Base-by-base conservation (phyloP, 441 rosid genomes). In the Theobroma grandiflorum region DNA sequence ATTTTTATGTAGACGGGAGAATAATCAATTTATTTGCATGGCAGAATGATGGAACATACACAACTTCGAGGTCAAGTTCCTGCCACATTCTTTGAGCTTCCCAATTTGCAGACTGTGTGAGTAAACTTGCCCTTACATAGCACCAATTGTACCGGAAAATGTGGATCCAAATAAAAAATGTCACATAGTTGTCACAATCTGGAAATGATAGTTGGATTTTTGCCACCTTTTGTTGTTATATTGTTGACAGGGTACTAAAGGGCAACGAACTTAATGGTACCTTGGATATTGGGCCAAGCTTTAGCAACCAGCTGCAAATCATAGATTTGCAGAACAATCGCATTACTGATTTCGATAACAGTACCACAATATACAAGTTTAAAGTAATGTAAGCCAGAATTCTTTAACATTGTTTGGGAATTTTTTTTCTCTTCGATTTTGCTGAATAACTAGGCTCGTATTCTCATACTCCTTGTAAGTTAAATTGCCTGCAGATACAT, bases 41-140 rank as follows among this genome's bases (percentile, higher is more conserved):
- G 80, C 95, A 97, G 99, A 83, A 73, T 76, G 78, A 82, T 95
- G 95, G 93, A 97, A 78, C 12, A 0, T 20, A 86, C 89, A 18
- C 64, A 76, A n/a, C 86, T 97, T 45, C 18, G 20, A 45, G 99
- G 97, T 78, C 38, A 38, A 72, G 69, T 97, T 81, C 99, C 97
- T 50, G 3, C 4, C 43, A 6, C 37, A 4, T 68, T 94, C 45
- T 94, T 94, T 85, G 82, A 81, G 86, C 91, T 89, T 82, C 15
- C 85, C 38, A n/a, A 69, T 15, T 84, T 97, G 79, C 89, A 92
- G 78, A 92, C 89, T 0, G 87, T 92, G 99, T 95, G 72, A 84
- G 96, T 83, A 31, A 47, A 37, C 75, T 81, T 62, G 7, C 62
- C 74, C 35, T 81, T 42, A 8, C 31, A 4, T 57, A 47, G 15